phyloP scores from a whole-genome alignment of 2,329 filamentous ascomycete genomes.

The Lithohypha guttulata region DNA sequence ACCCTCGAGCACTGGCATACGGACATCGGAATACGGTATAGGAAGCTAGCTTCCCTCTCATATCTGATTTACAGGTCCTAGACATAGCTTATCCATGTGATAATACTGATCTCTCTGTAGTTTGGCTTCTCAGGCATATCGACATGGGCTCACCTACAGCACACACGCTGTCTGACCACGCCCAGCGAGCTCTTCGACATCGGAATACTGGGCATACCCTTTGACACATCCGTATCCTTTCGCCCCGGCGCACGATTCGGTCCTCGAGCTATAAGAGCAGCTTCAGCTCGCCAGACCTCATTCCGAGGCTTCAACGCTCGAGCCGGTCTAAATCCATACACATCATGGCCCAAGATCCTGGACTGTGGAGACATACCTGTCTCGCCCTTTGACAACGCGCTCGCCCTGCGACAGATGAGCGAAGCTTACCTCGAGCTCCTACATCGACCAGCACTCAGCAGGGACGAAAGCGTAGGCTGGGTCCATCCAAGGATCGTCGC shows the following conservation, averaged over 20 bases:
- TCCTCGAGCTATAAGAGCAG: conserved; percentile 74
- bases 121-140: conserved; percentile 64
- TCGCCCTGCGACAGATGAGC: conserved; percentile 76
- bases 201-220: conserved; percentile 26
- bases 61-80: no score
- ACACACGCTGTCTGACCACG: conserved; percentile 59
- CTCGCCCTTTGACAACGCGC: conserved; percentile 72
- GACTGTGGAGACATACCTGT: conserved; percentile 89
- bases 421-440: conserved; percentile 64
- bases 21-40: no score
- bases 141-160: conserved; percentile 60
- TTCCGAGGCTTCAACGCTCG: conserved; percentile 75
- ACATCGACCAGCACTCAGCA: conserved; percentile 30
- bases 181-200: conserved; percentile 52
- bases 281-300: conserved; percentile 67
- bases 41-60: no score
- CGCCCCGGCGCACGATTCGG: conserved; percentile 64
- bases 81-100: no score
- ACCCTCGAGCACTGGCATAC: no score
- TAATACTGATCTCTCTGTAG: conserved; percentile 24
- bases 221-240: conserved; percentile 27
- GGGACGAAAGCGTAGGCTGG: conserved; percentile 20
- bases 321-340: conserved; percentile 73
- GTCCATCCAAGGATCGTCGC: conserved; percentile 49
- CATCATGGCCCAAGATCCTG: conserved; percentile 63